Base-by-base conservation (phyloP, 1,284 basidiomycete species). In the Hypsizygus ulmarius region DNA sequence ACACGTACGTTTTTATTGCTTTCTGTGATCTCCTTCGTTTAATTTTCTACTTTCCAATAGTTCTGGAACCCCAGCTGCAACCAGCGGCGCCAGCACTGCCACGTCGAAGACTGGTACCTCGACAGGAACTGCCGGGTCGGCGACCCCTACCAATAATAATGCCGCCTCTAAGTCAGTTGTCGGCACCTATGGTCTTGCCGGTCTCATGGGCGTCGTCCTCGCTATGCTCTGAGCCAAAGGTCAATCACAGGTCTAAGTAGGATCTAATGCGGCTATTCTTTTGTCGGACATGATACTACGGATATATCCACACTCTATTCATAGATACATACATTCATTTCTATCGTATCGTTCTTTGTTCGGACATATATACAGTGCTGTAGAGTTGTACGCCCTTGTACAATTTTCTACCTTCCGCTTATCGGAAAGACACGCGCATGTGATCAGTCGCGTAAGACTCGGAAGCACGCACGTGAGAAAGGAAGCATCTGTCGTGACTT, bases 161-260 rank as follows among this genome's bases (percentile, higher is more conserved):
- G 63, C 59, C 32, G 71, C 67, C 11, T 59, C 49, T n/a, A 62
- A 60, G 50, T 53, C 64, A 12, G 37, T 62, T 32, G 52, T 63
- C 16, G 60, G 67, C 16, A 55, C 67, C 0, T 62, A 71, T 52
- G 70, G 73, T 29, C 54, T 78, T 35, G 75, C 73, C 34, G 71
- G 68, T 43, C 19, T 76, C 35, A 62, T 79, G 62, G 76, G 77
- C 41, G 57, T 79, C 35, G 57, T 78, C 50, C 72, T 74, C 45
- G 70, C 66, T 21, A 64, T 78, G 21, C 65, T 78, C 49, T 79
- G 62, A 71, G n/a, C n/a, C n/a, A n/a, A n/a, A n/a, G n/a, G n/a
- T n/a, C n/a, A n/a, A n/a, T n/a, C n/a, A 54, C 21, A 28, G 15
- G 19, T 19, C 29, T 10, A 27, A 18, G 19, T 41, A 12, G 18